Evolutionary conservation across 2,329 filamentous ascomycete genomes (phyloP).

Genomic region (Thermoascus crustaceus): DNA sequence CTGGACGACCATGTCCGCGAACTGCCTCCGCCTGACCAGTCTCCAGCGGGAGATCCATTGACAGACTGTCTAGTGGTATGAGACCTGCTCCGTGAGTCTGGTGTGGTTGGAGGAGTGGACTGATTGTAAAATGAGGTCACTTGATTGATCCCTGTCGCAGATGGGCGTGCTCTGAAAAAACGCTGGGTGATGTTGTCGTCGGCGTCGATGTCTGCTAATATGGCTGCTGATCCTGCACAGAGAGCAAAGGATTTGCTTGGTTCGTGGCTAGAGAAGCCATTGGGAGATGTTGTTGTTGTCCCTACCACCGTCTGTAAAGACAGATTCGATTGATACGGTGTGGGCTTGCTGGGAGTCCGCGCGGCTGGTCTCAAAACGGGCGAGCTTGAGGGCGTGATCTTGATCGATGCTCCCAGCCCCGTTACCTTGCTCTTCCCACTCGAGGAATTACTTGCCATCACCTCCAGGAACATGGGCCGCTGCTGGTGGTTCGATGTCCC

Average conservation of each 20-base stretch:
- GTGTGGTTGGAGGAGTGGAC: conserved; percentile 49
- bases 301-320: conserved; percentile 80
- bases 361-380: conserved; percentile 56
- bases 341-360: conserved; percentile 52
- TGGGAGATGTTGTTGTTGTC: conserved; percentile 75
- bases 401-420: conserved; percentile 39
- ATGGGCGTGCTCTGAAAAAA: conserved; percentile 81
- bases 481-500: conserved; percentile 21
- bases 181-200: conserved; percentile 60
- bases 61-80: conserved; percentile 44
- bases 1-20: conserved; percentile 77
- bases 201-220: conserved; percentile 71
- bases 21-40: conserved; percentile 50
- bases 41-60: conserved; percentile 42
- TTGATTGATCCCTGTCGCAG: conserved; percentile 57
- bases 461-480: conserved; percentile 16
- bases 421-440: conserved; percentile 28
- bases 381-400: conserved; percentile 68
- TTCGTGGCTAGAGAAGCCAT: conserved; percentile 74
- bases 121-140: conserved; percentile 46
- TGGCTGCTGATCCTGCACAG: conserved; percentile 86
- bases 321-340: conserved; percentile 43
- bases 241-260: conserved; percentile 70
- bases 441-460: conserved; percentile 30
- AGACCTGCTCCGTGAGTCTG: conserved; percentile 51